Evolutionary conservation across 768 basidiomycete species (phyloP).

Genomic region (Rhodotorula graminis): DNA sequence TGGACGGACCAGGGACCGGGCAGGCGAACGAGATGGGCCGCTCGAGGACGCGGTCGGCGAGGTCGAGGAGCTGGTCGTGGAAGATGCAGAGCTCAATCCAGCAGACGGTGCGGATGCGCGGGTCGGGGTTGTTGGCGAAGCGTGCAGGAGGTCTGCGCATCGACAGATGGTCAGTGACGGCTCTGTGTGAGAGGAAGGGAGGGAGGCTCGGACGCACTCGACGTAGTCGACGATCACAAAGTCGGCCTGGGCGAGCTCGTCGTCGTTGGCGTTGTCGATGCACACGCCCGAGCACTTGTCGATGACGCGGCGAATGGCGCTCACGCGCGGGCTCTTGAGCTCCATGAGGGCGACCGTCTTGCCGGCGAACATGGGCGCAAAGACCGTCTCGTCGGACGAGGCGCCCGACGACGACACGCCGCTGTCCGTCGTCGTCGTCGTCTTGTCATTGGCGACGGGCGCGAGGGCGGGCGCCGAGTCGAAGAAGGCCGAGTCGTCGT

Average conservation of each 20-base stretch:
- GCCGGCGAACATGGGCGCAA: conserved; percentile 12
- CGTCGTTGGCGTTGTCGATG: neutral
- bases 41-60: conserved; percentile 18
- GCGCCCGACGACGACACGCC: neutral
- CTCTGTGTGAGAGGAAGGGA: too few species aligned
- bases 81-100: conserved; percentile 36
- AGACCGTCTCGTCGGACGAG: neutral
- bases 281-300: neutral
- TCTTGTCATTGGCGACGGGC: neutral
- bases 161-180: neutral
- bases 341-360: conserved; percentile 14
- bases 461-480: neutral
- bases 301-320: neutral
- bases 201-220: neutral
- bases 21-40: conserved; percentile 16
- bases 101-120: conserved; percentile 22
- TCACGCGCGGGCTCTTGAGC: neutral
- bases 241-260: conserved; percentile 3
- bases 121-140: neutral
- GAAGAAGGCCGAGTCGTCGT: conserved; percentile 28
- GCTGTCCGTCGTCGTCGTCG: neutral
- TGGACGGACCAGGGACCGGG: conserved; percentile 22
- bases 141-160: neutral
- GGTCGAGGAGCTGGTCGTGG: neutral
- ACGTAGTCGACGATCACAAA: conserved; percentile 25